phyloP scores from a whole-genome alignment of 164 flowering plant species.

The Aristolochia fimbriata region DNA sequence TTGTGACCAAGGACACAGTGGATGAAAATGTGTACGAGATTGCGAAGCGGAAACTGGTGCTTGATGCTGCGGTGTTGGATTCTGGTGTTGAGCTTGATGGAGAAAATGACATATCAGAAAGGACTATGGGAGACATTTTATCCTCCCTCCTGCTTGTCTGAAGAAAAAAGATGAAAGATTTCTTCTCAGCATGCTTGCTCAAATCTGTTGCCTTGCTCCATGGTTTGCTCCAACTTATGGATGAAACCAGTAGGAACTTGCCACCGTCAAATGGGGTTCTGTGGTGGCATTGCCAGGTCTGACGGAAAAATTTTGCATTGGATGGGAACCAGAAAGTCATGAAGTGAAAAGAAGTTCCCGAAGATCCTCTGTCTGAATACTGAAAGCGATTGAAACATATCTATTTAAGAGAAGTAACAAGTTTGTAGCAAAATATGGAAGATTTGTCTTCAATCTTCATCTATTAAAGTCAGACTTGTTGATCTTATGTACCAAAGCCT shows the following conservation, averaged over 20 bases:
- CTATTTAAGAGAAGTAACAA: no score
- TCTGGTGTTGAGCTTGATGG: constrained; percentile 48
- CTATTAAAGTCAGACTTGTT: no score
- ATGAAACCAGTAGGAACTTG: no score
- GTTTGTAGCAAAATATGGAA: no score
- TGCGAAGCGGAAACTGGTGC: constrained; percentile 72
- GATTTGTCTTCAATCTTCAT: no score
- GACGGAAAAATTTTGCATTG: background rate
- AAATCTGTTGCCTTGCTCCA: background rate
- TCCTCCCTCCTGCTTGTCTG: constrained; percentile 51
- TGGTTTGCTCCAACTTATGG: background rate
- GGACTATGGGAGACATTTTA: constrained; percentile 94
- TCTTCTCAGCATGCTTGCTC: background rate
- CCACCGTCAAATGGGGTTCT: background rate
- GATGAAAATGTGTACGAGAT: constrained; percentile 94
- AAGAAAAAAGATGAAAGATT: background rate
- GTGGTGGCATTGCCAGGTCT: background rate
- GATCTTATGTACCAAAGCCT: no score
- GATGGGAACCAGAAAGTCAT: background rate
- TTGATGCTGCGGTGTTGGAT: constrained; percentile 93
- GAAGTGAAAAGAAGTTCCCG: background rate
- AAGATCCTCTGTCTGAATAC: no score
- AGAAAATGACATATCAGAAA: constrained; percentile 46
- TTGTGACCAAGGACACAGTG: constrained; percentile 83
- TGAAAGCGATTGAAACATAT: no score